These are phyloP conservation scores for Hymenoscyphus repandus DNA, from an alignment of 2,329 filamentous ascomycete genomes.

Conservation along the genomic window DNA sequence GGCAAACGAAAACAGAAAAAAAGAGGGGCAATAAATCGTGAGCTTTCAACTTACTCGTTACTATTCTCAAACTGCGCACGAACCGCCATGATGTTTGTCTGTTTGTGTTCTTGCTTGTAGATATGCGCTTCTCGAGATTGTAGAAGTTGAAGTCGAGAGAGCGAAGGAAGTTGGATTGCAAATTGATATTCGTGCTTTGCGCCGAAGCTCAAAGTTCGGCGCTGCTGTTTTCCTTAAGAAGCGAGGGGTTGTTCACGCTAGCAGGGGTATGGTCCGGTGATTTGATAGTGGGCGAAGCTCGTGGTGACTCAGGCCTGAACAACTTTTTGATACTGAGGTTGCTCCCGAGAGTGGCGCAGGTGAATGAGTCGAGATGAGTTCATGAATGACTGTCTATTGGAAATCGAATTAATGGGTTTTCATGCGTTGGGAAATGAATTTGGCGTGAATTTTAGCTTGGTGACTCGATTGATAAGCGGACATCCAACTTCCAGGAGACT, in stretches of 20 bases:
- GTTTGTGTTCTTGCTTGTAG: background rate
- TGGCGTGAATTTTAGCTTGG: too few species aligned
- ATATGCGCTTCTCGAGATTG: background rate
- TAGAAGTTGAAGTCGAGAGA: background rate
- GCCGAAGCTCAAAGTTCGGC: background rate
- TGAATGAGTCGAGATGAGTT: background rate
- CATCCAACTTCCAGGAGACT: too few species aligned
- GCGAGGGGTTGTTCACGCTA: constrained; percentile 7
- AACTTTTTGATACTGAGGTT: background rate
- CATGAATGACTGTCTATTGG: background rate
- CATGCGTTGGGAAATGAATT: too few species aligned
- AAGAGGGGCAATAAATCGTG: constrained; percentile 8
- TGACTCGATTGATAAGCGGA: too few species aligned
- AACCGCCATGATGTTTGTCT: constrained; percentile 53
- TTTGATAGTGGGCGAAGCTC: background rate
- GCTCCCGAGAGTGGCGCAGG: constrained; percentile 1
- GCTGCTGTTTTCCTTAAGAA: constrained; percentile 11
- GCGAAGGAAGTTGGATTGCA: background rate
- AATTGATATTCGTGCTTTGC: background rate
- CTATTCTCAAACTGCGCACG: constrained; percentile 82
- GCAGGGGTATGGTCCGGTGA: constrained; percentile 7
- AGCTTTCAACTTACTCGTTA: constrained; percentile 64
- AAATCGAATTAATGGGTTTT: too few species aligned
- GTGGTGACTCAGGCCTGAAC: constrained; percentile 15
- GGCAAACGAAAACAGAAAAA: constrained; percentile 1